Percentiles rank a stretch among this genome's conserved stretches.
These are phyloP conservation scores for Saccharomycopsis selenospora DNA, from an alignment of 805 yeast species.

Conservation along the genomic window DNA sequence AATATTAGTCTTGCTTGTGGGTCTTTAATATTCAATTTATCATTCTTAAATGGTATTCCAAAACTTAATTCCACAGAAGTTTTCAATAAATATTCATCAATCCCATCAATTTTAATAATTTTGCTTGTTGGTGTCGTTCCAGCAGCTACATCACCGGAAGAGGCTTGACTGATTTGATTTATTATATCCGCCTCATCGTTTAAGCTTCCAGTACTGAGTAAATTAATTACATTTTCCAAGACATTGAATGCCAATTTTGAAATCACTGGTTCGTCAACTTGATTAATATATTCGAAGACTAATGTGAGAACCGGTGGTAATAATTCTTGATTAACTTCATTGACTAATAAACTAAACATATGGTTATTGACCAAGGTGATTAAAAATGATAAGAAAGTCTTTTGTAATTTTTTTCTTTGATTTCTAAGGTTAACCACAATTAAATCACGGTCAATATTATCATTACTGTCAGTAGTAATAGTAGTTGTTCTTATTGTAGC, in stretches of 20 bases:
- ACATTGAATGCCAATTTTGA: conserved; percentile 66
- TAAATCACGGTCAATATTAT: conserved; percentile 21
- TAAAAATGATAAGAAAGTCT: conserved; percentile 61
- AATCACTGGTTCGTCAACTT: conserved; percentile 52
- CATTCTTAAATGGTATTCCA: conserved; percentile 72
- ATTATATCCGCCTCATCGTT: conserved; percentile 54
- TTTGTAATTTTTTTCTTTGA: conserved; percentile 43
- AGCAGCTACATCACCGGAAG: not conserved
- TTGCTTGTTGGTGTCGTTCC: conserved; percentile 32
- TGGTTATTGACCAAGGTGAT: conserved; percentile 69
- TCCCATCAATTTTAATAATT: conserved; percentile 50
- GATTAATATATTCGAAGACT: conserved; percentile 58
- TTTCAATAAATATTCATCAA: conserved; percentile 62
- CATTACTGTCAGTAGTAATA: not conserved
- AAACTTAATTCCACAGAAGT: conserved; percentile 61
- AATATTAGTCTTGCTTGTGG: conserved; percentile 72
- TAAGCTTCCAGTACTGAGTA: conserved; percentile 64
- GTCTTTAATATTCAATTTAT: conserved; percentile 60
- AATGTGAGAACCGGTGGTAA: conserved; percentile 57
- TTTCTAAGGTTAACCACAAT: conserved; percentile 1
- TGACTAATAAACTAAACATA: conserved; percentile 67
- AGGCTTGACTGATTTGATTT: conserved; percentile 23
- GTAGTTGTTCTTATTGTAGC: not conserved
- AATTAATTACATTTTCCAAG: conserved; percentile 52
- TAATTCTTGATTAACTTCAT: conserved; percentile 54